phyloP scores from a whole-genome alignment of 345 rosid genomes.

The Populus alba region DNA sequence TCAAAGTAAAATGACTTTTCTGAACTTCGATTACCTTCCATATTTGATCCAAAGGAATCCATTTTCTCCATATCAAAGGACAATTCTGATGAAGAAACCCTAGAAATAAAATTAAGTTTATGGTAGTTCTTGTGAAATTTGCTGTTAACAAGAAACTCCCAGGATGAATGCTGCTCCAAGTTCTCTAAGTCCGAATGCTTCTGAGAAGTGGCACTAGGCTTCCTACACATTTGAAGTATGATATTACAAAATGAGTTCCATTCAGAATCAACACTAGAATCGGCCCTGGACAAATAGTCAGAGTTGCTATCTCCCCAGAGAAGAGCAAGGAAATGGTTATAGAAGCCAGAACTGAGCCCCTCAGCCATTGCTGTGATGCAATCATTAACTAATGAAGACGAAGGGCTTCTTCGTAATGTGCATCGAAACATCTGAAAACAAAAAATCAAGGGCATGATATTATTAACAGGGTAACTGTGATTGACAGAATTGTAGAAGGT shows the following conservation, averaged over 20 bases:
- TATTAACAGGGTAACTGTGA: too few relatives aligned
- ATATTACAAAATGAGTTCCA: conserved; percentile 69
- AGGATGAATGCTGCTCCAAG: conserved; percentile 46
- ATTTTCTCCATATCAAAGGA: conserved; percentile 30
- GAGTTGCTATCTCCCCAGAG: conserved; percentile 73
- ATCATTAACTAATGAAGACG: conserved; percentile 79
- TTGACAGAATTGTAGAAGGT: too few relatives aligned
- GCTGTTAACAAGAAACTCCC: conserved; percentile 88
- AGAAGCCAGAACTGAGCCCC: conserved; percentile 63
- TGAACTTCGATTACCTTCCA: conserved; percentile 32
- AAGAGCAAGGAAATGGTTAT: conserved; percentile 69
- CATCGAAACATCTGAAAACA: conserved; percentile 72
- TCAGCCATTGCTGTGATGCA: conserved; percentile 86
- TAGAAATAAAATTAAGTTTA: conserved; percentile 38
- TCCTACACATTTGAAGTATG: conserved; percentile 59
- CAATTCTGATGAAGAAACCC: conserved; percentile 30
- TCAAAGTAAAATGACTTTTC: conserved; percentile 45
- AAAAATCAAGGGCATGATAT: not conserved
- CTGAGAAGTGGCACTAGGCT: conserved; percentile 35
- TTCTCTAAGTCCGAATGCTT: conserved; percentile 31
- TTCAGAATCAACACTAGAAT: conserved; percentile 54
- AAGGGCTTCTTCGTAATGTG: conserved; percentile 62
- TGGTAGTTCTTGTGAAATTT: conserved; percentile 70
- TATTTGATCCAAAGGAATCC: conserved; percentile 31
- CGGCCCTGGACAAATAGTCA: conserved; percentile 43